A percentile compares a stretch with the other conserved stretches of the same genome.
These are phyloP conservation scores for Paulownia fortunei DNA, from an alignment of 257 asterid species.

Conservation along the genomic window DNA sequence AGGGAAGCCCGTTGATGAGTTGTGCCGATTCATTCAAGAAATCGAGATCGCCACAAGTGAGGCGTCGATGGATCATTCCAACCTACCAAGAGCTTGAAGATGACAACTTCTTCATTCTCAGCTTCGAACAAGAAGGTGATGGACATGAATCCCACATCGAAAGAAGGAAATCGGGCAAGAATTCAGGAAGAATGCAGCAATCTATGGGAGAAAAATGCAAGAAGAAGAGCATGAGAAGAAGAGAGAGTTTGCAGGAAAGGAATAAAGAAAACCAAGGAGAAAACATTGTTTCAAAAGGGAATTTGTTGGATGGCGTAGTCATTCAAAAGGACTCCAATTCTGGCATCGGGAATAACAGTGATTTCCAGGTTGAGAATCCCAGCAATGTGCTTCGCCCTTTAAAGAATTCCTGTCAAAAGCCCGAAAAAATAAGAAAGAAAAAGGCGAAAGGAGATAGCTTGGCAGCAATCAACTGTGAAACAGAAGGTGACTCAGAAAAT, in stretches of 20 bases:
- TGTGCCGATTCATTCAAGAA: slow-evolving; percentile 37
- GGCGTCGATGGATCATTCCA: slow-evolving; percentile 39
- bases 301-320: too few species aligned
- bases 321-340: too few species aligned
- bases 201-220: slow-evolving; percentile 5
- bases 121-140: slow-evolving; percentile 51
- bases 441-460: slow-evolving; percentile 26
- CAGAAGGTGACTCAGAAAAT: slow-evolving; percentile 53
- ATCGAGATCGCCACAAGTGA: slow-evolving; percentile 33
- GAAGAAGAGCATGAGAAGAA: slow-evolving; percentile 41
- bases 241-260: slow-evolving; percentile 25
- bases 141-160: not conserved
- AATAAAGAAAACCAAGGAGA: slow-evolving; percentile 47
- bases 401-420: slow-evolving; percentile 21
- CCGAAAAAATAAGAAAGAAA: slow-evolving; percentile 23
- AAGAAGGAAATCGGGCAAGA: slow-evolving; percentile 28
- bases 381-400: slow-evolving; percentile 37
- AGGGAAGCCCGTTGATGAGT: slow-evolving; percentile 42
- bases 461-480: slow-evolving; percentile 29
- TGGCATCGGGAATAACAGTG: not conserved
- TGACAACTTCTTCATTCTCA: slow-evolving; percentile 65
- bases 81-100: slow-evolving; percentile 62
- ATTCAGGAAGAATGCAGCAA: not conserved
- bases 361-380: slow-evolving; percentile 29
- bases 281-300: not conserved